phyloP scores from a whole-genome alignment of 805 yeast genomes.

The Saturnispora zaruensis region DNA sequence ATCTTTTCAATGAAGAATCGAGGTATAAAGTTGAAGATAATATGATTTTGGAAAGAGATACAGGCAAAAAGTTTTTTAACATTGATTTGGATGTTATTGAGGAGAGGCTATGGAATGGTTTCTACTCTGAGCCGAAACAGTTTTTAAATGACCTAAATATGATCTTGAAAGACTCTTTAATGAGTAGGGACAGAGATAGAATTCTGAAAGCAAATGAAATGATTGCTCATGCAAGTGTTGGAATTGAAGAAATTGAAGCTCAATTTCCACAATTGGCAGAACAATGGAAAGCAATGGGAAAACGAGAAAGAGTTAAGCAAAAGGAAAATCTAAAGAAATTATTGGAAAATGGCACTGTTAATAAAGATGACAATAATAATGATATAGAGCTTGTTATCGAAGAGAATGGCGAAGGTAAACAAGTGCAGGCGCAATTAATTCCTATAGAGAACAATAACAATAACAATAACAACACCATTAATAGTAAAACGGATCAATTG shows the following conservation, averaged over 20 bases:
- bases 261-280: constrained; percentile 55
- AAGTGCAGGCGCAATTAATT: constrained; percentile 6
- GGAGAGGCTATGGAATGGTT: constrained; percentile 96
- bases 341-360: background rate
- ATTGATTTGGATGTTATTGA: constrained; percentile 93
- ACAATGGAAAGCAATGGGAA: constrained; percentile 67
- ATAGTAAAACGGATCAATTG: background rate
- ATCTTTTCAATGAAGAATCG: constrained; percentile 21
- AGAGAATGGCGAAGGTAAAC: constrained; percentile 6
- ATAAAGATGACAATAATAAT: background rate
- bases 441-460: background rate
- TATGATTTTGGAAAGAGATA: constrained; percentile 71
- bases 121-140: constrained; percentile 85
- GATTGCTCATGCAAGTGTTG: constrained; percentile 94
- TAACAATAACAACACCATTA: constrained; percentile 1
- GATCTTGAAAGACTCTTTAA: constrained; percentile 71
- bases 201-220: constrained; percentile 79
- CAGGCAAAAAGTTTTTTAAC: constrained; percentile 67
- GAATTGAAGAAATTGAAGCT: constrained; percentile 76
- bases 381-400: background rate
- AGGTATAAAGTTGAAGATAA: constrained; percentile 48
- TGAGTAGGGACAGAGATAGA: constrained; percentile 76
- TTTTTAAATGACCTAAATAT: constrained; percentile 76
- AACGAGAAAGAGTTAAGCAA: constrained; percentile 45
- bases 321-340: constrained; percentile 1